Evolutionary conservation across 2,329 filamentous ascomycete genomes (phyloP).

Genomic region (Dothideomycetidae sp.): DNA sequence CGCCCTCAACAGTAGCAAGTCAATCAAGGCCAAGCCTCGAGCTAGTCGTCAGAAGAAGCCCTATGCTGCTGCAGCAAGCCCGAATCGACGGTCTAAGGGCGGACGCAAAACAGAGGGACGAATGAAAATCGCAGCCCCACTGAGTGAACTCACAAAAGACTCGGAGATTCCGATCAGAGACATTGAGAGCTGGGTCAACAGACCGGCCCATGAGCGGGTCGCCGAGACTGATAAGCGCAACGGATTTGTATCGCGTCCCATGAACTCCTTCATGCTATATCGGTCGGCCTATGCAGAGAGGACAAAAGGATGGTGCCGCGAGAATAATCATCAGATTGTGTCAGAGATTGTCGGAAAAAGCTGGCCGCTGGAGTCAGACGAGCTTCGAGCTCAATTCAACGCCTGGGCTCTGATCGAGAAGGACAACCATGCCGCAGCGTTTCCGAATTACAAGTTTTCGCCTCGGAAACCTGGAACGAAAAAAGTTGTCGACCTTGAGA

Average conservation of each 20-base stretch:
- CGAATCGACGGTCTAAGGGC: too few species aligned
- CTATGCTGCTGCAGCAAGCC: too few species aligned
- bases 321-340: constrained; percentile 89
- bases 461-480: constrained; percentile 44
- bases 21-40: too few species aligned
- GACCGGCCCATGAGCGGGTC: constrained; percentile 50
- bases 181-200: constrained; percentile 66
- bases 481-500: constrained; percentile 31
- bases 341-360: constrained; percentile 75
- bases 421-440: constrained; percentile 68
- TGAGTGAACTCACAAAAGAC: constrained; percentile 56
- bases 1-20: too few species aligned
- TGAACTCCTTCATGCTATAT: constrained; percentile 98
- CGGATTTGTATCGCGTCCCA: constrained; percentile 75
- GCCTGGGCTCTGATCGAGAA: constrained; percentile 67
- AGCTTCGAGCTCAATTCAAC: constrained; percentile 61
- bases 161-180: constrained; percentile 53
- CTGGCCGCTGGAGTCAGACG: constrained; percentile 68
- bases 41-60: too few species aligned
- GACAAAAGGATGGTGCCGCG: constrained; percentile 63
- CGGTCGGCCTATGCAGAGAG: constrained; percentile 81
- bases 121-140: too few species aligned
- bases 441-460: constrained; percentile 88
- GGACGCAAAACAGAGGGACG: too few species aligned
- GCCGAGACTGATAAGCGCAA: constrained; percentile 51